A percentile compares a stretch with the other conserved stretches of the same genome.
Evolutionary conservation across 2,329 filamentous ascomycete species (phyloP).

Genomic region (Boeremia exigua): DNA sequence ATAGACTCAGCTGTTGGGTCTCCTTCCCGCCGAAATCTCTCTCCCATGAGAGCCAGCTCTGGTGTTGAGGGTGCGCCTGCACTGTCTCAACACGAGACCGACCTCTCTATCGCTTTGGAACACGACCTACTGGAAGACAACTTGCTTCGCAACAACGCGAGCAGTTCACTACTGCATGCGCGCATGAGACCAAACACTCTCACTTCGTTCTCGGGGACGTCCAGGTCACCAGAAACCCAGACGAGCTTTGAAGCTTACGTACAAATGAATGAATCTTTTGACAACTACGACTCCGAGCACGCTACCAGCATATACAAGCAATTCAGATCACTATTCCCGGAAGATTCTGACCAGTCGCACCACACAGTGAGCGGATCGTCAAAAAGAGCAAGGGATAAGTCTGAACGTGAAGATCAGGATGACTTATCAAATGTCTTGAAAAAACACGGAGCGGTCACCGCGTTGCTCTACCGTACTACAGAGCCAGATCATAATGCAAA

Average conservation of each 20-base stretch:
- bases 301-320: not conserved
- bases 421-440: conserved; percentile 21
- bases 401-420: conserved; percentile 19
- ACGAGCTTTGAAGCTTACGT: not conserved
- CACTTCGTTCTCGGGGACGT: not conserved
- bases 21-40: conserved; percentile 7
- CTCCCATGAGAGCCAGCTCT: not conserved
- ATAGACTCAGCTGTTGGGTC: conserved; percentile 13
- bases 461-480: conserved; percentile 29
- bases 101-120: conserved; percentile 20
- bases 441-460: conserved; percentile 31
- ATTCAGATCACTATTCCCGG: not conserved
- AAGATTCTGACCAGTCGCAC: not conserved
- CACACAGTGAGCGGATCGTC: conserved; percentile 3
- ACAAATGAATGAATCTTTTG: not conserved
- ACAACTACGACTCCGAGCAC: not conserved
- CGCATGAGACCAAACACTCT: not conserved
- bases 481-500: conserved; percentile 34
- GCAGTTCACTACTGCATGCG: not conserved
- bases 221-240: not conserved
- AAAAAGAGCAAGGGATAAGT: conserved; percentile 31
- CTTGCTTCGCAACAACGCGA: not conserved
- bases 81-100: conserved; percentile 7
- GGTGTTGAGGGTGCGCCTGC: not conserved
- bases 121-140: conserved; percentile 14